Evolutionary conservation across 257 asterid species (phyloP), one percentile per base, ranked within the genome.

Genomic region (Solanum bukasovii): DNA sequence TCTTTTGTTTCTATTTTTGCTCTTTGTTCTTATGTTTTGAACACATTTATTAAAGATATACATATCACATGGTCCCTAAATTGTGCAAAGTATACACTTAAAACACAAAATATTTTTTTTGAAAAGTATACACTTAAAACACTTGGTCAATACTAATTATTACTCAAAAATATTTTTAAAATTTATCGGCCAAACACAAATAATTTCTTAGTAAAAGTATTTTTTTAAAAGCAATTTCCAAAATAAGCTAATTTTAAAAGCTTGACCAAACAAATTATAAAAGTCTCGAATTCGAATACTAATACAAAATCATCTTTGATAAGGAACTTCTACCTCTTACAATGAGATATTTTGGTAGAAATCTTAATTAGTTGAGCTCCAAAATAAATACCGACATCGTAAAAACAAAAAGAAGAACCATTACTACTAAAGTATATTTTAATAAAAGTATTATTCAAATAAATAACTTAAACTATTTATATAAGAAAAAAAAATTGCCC

Each of bases 381-480:
- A 61, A 21, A 21, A 9, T 21, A 9, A 61, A 0, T 21, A 21
- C 0, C 3, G 13, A 23, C 0, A 61, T 0, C 9, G 1, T 0
- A 3, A 61, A 61, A 61, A 9, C 0, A 21, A 61, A 61, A 61
- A 8, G 6, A 61, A 10, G 29, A 63, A 63, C 3, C 14, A 33
- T 31, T 31, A 31, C 33, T 31, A 31, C 33, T 31, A 6, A 52
- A 6, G 1, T 52, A 63, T 63, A 29, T 25, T 65, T 65, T 65
- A 12, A 25, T 65, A 25, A 65, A 65, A 65, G 16, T 65, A 25
- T n/a, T 46, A 46, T 67, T 25, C 34, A 27, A 67, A 67, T 25
- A 68, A 68, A 16, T 68, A 29, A 29, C 37, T 68, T 29, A 13
- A 68, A 68, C 16, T 67, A 67, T 27, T 27, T 65, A 68, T 6